Conservation (phyloP, 352 stramenopile genomes). For the Blastocystis sp. region DNA sequence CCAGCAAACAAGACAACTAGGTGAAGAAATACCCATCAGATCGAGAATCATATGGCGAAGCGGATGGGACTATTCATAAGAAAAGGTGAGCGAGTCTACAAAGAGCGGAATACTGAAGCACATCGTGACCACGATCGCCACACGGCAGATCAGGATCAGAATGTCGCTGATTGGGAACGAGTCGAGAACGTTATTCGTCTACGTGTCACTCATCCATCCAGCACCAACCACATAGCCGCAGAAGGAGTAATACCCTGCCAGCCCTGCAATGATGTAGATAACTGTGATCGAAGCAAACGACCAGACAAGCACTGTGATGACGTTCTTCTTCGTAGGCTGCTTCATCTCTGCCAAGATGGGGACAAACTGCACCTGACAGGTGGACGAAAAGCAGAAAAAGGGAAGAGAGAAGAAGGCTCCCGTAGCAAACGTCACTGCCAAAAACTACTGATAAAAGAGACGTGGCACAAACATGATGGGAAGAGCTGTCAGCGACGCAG, state of each 20-base stretch:
- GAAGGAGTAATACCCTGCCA: conserved; percentile 34
- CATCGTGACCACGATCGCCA: conserved; percentile 20
- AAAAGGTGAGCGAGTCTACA: background rate
- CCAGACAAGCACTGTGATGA: conserved; percentile 23
- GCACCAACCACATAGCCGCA: conserved; percentile 24
- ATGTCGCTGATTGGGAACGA: conserved; percentile 16
- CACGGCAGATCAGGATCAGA: conserved; percentile 33
- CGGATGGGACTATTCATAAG: conserved; percentile 16
- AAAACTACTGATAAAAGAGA: background rate
- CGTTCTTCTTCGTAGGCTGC: conserved; percentile 30
- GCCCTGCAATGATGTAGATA: conserved; percentile 4
- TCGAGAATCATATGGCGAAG: conserved; percentile 51
- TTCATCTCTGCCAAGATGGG: conserved; percentile 22
- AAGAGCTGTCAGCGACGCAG: background rate
- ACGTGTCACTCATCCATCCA: background rate
- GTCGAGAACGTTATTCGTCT: conserved; percentile 47
- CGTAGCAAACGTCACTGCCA: background rate
- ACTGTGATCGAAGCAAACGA: conserved; percentile 9
- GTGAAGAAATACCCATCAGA: background rate
- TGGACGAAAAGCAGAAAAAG: conserved; percentile 53
- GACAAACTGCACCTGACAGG: conserved; percentile 42
- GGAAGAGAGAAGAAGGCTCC: conserved; percentile 50
- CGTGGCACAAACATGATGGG: background rate
- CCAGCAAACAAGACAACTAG: background rate
- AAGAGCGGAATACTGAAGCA: conserved; percentile 52